A percentile compares a stretch with the other conserved stretches of the same genome.
These are phyloP conservation scores for Choiromyces venosus DNA, from an alignment of 495 filamentous ascomycete genomes.

Conservation along the genomic window DNA sequence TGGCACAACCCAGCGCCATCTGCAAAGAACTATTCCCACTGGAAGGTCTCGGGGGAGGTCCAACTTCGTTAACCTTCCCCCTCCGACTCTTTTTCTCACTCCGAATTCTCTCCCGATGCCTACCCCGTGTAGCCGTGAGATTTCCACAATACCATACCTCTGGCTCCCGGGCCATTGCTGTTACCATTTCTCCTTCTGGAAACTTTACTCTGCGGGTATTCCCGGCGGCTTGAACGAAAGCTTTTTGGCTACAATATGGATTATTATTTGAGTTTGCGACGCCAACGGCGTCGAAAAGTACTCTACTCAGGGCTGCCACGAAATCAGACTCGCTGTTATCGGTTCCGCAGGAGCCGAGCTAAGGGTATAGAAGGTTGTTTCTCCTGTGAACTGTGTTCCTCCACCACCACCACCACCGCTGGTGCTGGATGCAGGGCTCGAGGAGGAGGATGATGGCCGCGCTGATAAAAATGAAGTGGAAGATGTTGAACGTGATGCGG, in stretches of 20 bases:
- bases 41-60: background rate
- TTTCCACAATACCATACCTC: slow-evolving; percentile 18
- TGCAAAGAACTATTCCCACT: slow-evolving; percentile 3
- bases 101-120: slow-evolving; percentile 12
- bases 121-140: slow-evolving; percentile 9
- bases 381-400: slow-evolving; percentile 29
- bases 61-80: background rate
- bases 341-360: slow-evolving; percentile 39
- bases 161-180: background rate
- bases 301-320: slow-evolving; percentile 34
- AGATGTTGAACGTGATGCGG: background rate
- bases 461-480: slow-evolving; percentile 5
- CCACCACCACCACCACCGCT: slow-evolving; percentile 18
- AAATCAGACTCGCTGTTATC: slow-evolving; percentile 37
- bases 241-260: slow-evolving; percentile 37
- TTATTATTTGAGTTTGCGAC: slow-evolving; percentile 38
- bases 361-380: slow-evolving; percentile 40
- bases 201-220: slow-evolving; percentile 8
- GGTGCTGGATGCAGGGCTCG: slow-evolving; percentile 7
- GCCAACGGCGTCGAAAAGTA: slow-evolving; percentile 37
- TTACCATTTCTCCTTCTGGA: slow-evolving; percentile 7
- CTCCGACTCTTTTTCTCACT: slow-evolving; percentile 17
- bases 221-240: slow-evolving; percentile 29
- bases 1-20: no score
- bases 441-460: slow-evolving; percentile 6